Base-by-base conservation (phyloP, 1,284 basidiomycete species). In the Pseudozyma thailandica region DNA sequence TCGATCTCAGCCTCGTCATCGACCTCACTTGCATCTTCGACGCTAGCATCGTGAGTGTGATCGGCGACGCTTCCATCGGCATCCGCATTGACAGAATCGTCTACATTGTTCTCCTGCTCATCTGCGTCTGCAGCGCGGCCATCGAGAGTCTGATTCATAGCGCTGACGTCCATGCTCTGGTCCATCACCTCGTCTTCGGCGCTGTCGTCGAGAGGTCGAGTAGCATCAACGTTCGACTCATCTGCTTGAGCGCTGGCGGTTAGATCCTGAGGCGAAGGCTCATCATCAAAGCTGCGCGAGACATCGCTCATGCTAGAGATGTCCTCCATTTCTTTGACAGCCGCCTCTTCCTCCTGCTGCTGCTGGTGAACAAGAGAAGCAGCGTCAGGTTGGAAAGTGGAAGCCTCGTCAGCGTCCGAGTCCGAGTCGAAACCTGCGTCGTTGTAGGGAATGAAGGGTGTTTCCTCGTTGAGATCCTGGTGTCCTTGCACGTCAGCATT, bases 371-470 rank as follows among this genome's bases (percentile, higher is more conserved):
- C 26, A 15, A 12, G 18, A 30, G 16, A 28, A 21, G 23, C 28
- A 21, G 33, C 9, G 12, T 41, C 23, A 16, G 12, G 15, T 18
- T 45, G 28, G 25, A 37, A n/a, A 16, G 26, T 10, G 28, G 37
- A 39, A 28, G 30, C 21, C 44, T 49, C 60, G 31, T 54, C 55
- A 25, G 45, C 51, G 45, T 65, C 62, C 38, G 62, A 59, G 37
- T 65, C 62, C 7, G 56, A 65, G 10, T 47, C 62, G 31, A 59
- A 65, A 12, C 51, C 62, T 33, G 45, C 42, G 46, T 62, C 54
- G 53, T 60, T 54, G 12, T 33, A 55, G 5, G 56, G 45, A 31
- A 51, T n/a, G 13, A 39, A 59, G 18, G 27, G 23, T 26, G 30
- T 20, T 15, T 10, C 58, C 7, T 45, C 45, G 12, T 55, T n/a